Evolutionary conservation across 192 early-diverging fungal species (phyloP), one percentile per base, ranked within the genome.

Genomic region (Jimgerdemannia flammicorona): DNA sequence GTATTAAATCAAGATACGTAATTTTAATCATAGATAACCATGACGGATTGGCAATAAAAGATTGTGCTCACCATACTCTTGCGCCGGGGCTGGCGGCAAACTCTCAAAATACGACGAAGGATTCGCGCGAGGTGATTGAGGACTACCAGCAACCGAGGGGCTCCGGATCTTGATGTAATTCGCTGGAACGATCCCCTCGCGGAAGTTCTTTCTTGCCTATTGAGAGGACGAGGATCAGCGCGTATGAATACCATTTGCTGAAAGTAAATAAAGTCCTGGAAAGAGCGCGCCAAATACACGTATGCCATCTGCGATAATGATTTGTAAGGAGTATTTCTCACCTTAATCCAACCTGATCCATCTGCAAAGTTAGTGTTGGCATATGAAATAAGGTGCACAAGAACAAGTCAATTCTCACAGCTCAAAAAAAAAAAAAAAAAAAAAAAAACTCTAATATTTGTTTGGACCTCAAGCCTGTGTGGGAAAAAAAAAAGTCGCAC

Each of bases 331-430:
- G 17, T 4, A 4, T 3, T 67, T 6, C n/a, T 44, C 69, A 90
- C 87, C 67, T 81, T 89, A 3, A 88, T 79, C 90, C 90, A 91
- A 2, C 90, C 90, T 8, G 85, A 80, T 3, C 86, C 90, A 72
- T 87, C 90, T 84, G 81, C 79, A 69, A 20, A 43, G 64, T 29
- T 44, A 69, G 3, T 64, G 42, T 18, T 66, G n/a, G 20, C 49
- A 54, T 54, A 54, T 7, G 49, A 11, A 73, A 3, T 72, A 63
- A 44, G 20, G 69, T 41, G 14, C 71, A 67, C 64, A 73, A 72
- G 43, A 67, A 54, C 19, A 44, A 67, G 44, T 75, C 4, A 54
- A 3, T 65, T 19, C 8, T 19, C 75, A 77, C 74, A 44, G 64
- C 64, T 20, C 3, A 65, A n/a, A 44, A n/a, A 29, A 29, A 29